These are phyloP conservation scores for Tephrocybe rancida DNA, from an alignment of 768 basidiomycete species.

Conservation along the genomic window DNA sequence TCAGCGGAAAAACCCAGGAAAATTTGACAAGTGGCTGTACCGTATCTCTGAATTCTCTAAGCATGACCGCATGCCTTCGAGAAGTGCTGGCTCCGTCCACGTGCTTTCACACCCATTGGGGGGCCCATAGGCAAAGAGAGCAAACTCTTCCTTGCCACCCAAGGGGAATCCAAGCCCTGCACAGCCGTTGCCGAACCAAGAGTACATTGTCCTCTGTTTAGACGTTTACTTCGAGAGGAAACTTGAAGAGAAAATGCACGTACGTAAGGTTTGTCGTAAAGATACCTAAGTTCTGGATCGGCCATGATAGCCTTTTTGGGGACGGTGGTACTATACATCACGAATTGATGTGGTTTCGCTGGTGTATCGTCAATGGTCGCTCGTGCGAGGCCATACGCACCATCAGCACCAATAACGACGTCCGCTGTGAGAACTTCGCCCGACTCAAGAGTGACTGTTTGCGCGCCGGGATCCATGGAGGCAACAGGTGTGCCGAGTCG, in stretches of 20 bases:
- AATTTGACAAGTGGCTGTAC: slow-evolving; percentile 24
- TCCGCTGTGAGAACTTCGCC: slow-evolving; percentile 49
- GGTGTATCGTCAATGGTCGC: slow-evolving; percentile 20
- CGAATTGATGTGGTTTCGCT: slow-evolving; percentile 20
- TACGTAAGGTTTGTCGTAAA: slow-evolving; percentile 30
- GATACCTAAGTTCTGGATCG: slow-evolving; percentile 38
- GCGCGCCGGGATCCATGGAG: slow-evolving; percentile 25
- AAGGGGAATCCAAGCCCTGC: slow-evolving; percentile 31
- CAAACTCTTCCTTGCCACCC: slow-evolving; percentile 36
- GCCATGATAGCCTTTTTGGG: slow-evolving; percentile 39
- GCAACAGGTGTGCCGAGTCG: slow-evolving; percentile 34
- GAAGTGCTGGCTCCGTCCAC: slow-evolving; percentile 31
- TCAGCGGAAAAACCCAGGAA: not conserved
- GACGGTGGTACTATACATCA: slow-evolving; percentile 49
- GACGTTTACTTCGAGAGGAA: not conserved
- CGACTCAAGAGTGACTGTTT: slow-evolving; percentile 34
- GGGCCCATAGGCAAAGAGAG: slow-evolving; percentile 31
- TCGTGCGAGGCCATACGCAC: slow-evolving; percentile 22
- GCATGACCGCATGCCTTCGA: slow-evolving; percentile 29
- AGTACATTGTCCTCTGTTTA: slow-evolving; percentile 28
- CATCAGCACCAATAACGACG: slow-evolving; percentile 62
- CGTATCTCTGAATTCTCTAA: slow-evolving; percentile 37
- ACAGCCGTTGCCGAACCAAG: slow-evolving; percentile 37
- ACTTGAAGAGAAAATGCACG: not conserved
- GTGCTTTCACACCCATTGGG: slow-evolving; percentile 28